Base-by-base conservation (phyloP, 1,284 basidiomycete genomes). In the Marasmius sp. region DNA sequence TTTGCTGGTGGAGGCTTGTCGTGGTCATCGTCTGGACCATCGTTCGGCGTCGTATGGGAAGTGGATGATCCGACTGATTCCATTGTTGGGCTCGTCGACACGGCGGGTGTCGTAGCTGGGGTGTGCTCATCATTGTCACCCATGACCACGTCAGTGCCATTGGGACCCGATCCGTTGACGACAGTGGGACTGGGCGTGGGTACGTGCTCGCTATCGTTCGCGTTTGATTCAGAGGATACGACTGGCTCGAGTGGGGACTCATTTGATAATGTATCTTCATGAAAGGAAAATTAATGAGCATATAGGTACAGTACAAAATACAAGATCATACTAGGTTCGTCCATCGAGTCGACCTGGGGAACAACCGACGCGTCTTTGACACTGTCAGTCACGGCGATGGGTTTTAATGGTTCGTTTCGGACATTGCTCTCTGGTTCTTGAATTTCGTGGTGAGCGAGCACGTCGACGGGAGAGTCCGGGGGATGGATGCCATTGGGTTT, bases 1-100 rank as follows among this genome's bases (percentile, higher is more conserved):
- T 84, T 84, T 36, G 89, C 87, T 51, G 91, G 91, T 27, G 87
- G 89, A 16, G 85, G 88, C 65, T 82, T 79, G 66, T 82, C 79
- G 67, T 85, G 82, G 56, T 85, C 84, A 61, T 76, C 67, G 33
- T 65, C 66, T 57, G 58, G 65, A 63, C 43, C 65, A 60, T 72
- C 77, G 53, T 69, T 73, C 54, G 74, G 77, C 36, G 79, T 81
- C 64, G 84, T 78, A 66, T 78, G 78, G 57, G 80, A 72, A 59
- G 78, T 75, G 51, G 74, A 78, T 57, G 74, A 74, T 69, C 71
- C 75, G 64, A 75, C 73, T 61, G 78, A 74, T 62, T 80, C 78
- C 65, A 79, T 69, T 57, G 74, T 79, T 64, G 71, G 75, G n/a
- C 57, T 57, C 73, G 75, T 74, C 4, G 71, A 72, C 57, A 74